Evolutionary conservation across 371 early-diverging fungal species (phyloP), one percentile per base, ranked within the genome.

Genomic region (Syncephalis plumigaleata): DNA sequence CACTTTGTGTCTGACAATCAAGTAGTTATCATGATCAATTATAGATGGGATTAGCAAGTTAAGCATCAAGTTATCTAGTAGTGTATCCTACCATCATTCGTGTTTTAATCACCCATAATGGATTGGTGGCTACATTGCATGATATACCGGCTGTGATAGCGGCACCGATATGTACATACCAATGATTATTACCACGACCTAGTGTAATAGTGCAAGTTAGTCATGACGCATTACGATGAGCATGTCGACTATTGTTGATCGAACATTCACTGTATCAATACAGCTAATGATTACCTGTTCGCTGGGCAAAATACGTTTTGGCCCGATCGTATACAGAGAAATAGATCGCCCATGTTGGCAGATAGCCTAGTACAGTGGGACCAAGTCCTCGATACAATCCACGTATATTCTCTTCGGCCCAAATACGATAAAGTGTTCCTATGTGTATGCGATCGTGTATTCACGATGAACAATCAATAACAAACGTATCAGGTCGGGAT

Each of bases 91-190:
- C 81, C 88, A 91, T 90, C 43, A 91, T 72, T 45, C 91, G 70
- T 18, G 91, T 88, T 58, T 90, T 84, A 26, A 92, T 76, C 13
- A 95, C 88, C 95, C 95, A 95, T 15, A 92, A 59, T 9, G 95
- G 95, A 45, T 89, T 91, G 3, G 88, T 88, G 31, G 75, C 59
- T 0, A 73, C 62, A 13, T 87, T 86, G 16, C 81, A 80, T 2
- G 81, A 61, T 16, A 78, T 73, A 18, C 91, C 89, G n/a, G 95
- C 89, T 22, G 71, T 66, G 71, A 90, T 78, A 23, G 92, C 89
- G 9, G 89, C 74, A 21, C 74, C 48, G n/a, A 92, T 75, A 58
- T 91, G 85, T 40, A 85, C 73, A 36, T 73, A 36, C 68, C 71
- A 66, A 52, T 44, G 49, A 20, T 44, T 27, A 37, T 50, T 24